Base-by-base conservation (phyloP, 148 eudicot species). In the Amaranthus cruentus region DNA sequence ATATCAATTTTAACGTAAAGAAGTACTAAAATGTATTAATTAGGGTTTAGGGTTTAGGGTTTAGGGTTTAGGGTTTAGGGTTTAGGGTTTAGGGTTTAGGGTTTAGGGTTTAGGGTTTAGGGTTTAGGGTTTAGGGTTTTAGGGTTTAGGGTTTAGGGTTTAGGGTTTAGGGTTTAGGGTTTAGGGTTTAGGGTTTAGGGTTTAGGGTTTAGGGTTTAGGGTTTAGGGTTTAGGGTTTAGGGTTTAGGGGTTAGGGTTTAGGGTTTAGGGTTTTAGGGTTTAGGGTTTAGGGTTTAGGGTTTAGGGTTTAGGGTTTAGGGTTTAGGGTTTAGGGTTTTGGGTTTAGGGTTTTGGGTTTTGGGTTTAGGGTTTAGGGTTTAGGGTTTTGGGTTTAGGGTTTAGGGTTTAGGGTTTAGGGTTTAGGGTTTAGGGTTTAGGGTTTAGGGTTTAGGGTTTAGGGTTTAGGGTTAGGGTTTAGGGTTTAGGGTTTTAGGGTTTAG, bases 271-370 rank as follows among this genome's bases (percentile, higher is more conserved):
- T 67, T 75, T 66, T n/a, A 69, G 72, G 78, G 72, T 67, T 75
- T 66, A 68, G 78, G 78, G 72, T 75, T 75, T 75, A 74, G 74
- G 80, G 75, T 65, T 77, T 70, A 63, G 74, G 80, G 75, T 71
- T 71, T 57, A 71, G 73, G 74, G 72, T 75, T 75, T 66, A 68
- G 78, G 78, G 65, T 75, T 75, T 54, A 57, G 72, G 78, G 64
- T 67, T 75, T 48, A 54, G 78, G 78, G 70, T 75, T 75, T 69
- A 69, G 72, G 72, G 72, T 69, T 69, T 69, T n/a, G 54, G 72
- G 72, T 59, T 53, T 69, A 53, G 38, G 60, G 72, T 59, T 53
- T 69, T 69, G 38, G 60, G 72, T 59, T 53, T 69, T 69, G 38
- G 60, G 72, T 53, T 69, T 69, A 53, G 60, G 72, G 72, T 53